phyloP scores from a whole-genome alignment of 2,329 filamentous ascomycete genomes.

The Fusarium denticulatum region DNA sequence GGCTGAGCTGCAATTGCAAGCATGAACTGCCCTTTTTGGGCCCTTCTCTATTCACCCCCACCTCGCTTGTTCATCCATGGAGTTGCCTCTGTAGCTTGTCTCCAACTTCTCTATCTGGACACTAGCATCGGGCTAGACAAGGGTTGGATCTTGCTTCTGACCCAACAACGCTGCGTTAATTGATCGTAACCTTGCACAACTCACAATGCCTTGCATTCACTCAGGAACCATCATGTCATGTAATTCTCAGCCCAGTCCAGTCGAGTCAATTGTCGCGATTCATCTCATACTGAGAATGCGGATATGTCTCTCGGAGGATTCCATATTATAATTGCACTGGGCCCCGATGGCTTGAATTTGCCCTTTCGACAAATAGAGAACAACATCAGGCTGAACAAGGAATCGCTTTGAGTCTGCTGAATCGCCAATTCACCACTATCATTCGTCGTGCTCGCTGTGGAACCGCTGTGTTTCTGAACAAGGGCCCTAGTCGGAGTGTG shows the following conservation, averaged over 20 bases:
- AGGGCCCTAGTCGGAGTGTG: constrained; percentile 26
- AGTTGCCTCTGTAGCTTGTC: constrained; percentile 22
- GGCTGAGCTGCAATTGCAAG: constrained; percentile 17
- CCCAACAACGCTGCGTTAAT: constrained; percentile 31
- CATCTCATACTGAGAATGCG: constrained; percentile 9
- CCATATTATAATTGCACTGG: constrained; percentile 4
- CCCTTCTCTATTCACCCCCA: constrained; percentile 25
- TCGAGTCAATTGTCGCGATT: constrained; percentile 12
- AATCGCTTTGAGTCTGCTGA: constrained; percentile 18
- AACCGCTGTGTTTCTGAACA: constrained; percentile 38
- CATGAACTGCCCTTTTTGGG: constrained; percentile 29
- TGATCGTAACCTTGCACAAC: constrained; percentile 35
- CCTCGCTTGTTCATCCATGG: constrained; percentile 12
- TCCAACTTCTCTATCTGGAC: constrained; percentile 33
- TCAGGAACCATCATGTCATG: constrained; percentile 26
- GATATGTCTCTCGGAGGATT: constrained; percentile 14
- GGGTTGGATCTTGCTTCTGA: constrained; percentile 39
- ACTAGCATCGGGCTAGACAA: constrained; percentile 39
- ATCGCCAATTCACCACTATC: constrained; percentile 23
- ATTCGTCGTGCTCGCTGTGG: constrained; percentile 35
- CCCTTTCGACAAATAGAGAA: constrained; percentile 1
- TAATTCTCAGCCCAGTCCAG: neutral
- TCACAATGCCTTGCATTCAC: constrained; percentile 26
- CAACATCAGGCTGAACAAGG: constrained; percentile 3
- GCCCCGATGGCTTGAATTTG: constrained; percentile 14